phyloP scores from a whole-genome alignment of 768 basidiomycete species.

The Asterophora lycoperdoides region DNA sequence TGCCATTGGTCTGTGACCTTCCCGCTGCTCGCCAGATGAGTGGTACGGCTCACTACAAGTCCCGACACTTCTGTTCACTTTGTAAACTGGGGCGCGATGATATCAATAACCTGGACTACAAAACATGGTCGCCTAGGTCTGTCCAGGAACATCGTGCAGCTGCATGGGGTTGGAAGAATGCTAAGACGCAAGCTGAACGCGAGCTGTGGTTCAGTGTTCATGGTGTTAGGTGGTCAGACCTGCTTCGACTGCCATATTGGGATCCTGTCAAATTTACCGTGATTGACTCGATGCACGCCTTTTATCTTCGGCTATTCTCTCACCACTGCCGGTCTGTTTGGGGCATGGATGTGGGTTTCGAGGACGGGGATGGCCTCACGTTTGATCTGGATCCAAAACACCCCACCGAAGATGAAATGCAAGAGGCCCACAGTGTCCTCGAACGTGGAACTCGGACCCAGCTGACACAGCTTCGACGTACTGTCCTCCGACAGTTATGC shows the following conservation, averaged over 20 bases:
- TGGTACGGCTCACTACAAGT: conserved; percentile 15
- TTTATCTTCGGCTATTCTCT: conserved; percentile 16
- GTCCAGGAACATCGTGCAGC: neutral
- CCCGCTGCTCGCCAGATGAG: conserved; percentile 25
- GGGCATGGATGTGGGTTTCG: conserved; percentile 19
- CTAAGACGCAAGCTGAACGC: conserved; percentile 10
- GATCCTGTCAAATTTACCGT: conserved; percentile 18
- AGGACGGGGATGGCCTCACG: conserved; percentile 17
- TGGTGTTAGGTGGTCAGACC: conserved; percentile 28
- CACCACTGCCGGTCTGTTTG: conserved; percentile 16
- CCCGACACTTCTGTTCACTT: conserved; percentile 19
- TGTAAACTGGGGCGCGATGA: conserved; percentile 20
- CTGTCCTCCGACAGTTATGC: too few species aligned
- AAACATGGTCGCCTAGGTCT: conserved; percentile 9
- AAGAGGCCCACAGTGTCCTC: neutral
- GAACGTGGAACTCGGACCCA: neutral
- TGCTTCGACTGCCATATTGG: conserved; percentile 29
- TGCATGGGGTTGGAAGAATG: conserved; percentile 17
- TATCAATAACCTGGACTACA: conserved; percentile 17
- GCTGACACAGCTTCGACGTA: too few species aligned
- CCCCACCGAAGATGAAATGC: neutral
- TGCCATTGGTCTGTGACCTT: conserved; percentile 33
- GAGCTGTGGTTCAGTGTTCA: conserved; percentile 14
- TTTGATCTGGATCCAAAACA: conserved; percentile 1
- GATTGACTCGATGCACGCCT: conserved; percentile 26